Percentiles rank a stretch among this genome's conserved stretches.
Conservation (phyloP, 2,329 filamentous ascomycete genomes). For the Colletotrichum spinosum region DNA sequence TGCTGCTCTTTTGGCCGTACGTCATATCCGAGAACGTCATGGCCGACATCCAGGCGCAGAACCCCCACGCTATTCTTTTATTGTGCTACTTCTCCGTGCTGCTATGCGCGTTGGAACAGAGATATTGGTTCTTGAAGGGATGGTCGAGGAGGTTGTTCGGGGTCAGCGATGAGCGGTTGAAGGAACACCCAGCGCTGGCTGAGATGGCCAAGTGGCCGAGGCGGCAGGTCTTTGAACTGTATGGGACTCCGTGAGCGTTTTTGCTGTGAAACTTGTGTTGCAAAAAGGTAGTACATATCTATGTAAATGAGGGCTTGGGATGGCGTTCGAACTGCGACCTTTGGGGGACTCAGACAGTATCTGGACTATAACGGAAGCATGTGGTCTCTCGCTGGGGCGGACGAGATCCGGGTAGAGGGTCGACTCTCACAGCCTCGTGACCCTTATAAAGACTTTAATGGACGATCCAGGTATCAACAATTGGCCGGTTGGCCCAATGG, state of each 20-base stretch:
- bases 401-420: no score
- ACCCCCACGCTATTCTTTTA: conserved; percentile 42
- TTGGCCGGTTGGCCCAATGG: conserved; percentile 49
- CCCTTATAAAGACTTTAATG: no score
- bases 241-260: background rate
- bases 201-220: conserved; percentile 27
- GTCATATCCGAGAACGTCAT: conserved; percentile 41
- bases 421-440: no score
- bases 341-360: no score
- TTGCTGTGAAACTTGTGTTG: background rate
- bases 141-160: conserved; percentile 41
- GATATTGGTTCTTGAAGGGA: conserved; percentile 43
- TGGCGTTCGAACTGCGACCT: no score
- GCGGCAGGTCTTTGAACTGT: conserved; percentile 20
- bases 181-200: background rate
- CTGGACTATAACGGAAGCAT: no score
- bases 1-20: conserved; percentile 43
- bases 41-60: conserved; percentile 41
- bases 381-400: no score
- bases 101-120: conserved; percentile 41
- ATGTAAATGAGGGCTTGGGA: no score
- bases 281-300: no score
- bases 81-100: conserved; percentile 43
- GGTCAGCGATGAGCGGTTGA: conserved; percentile 38
- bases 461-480: background rate